Evolutionary conservation across 2,329 filamentous ascomycete genomes (phyloP).

Genomic region (Aspergillus tamarii): DNA sequence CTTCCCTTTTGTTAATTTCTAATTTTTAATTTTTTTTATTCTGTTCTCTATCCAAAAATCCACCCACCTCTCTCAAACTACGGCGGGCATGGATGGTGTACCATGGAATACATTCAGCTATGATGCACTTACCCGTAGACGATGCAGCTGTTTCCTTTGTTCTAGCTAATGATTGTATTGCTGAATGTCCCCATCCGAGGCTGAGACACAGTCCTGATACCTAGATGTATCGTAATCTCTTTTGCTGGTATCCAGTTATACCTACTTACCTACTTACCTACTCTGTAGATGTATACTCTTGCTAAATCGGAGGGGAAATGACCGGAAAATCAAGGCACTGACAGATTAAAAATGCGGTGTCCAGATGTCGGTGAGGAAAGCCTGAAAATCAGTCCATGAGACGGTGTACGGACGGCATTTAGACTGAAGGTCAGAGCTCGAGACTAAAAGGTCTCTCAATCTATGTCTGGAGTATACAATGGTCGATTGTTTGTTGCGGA

Average conservation of each 20-base stretch:
- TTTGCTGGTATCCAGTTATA: not conserved
- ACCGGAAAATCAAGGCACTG: not conserved
- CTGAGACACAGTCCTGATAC: not conserved
- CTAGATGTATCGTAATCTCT: not conserved
- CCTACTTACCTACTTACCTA: not conserved
- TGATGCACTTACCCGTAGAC: conserved; percentile 22
- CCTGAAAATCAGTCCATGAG: conserved; percentile 9
- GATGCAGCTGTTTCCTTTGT: conserved; percentile 11
- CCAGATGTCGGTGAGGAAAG: conserved; percentile 1
- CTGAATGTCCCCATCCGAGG: not conserved
- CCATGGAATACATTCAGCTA: conserved; percentile 19
- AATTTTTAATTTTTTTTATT: conserved; percentile 11
- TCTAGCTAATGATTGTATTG: not conserved
- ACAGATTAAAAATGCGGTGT: not conserved
- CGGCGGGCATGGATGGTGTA: conserved; percentile 1
- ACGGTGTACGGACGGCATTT: not conserved
- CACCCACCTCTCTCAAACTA: not conserved
- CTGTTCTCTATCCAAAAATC: not conserved
- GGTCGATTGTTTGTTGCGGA: conserved; percentile 19
- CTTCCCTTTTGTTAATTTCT: conserved; percentile 1
- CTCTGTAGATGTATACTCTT: not conserved
- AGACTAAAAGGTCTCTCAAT: not conserved
- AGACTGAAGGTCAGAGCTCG: conserved; percentile 7
- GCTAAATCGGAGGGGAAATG: not conserved
- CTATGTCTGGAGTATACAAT: not conserved